A percentile compares a stretch with the other conserved stretches of the same genome.
phyloP scores from a whole-genome alignment of 2,329 filamentous ascomycete species.

The Aspergillus calidoustus region DNA sequence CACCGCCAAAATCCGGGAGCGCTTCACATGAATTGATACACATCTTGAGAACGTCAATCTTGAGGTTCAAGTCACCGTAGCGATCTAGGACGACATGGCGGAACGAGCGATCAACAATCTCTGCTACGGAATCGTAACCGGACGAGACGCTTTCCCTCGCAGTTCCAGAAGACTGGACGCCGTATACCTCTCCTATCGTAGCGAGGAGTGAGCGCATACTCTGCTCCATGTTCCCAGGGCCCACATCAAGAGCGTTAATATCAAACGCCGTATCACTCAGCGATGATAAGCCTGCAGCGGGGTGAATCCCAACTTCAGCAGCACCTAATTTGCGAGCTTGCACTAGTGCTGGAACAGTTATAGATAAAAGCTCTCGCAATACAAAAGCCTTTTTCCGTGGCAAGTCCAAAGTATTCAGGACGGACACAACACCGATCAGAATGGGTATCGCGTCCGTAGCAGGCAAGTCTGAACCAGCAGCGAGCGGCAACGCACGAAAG shows the following conservation, averaged over 20 bases:
- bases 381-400: conserved; percentile 91
- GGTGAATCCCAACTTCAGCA: conserved; percentile 95
- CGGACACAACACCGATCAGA: conserved; percentile 82
- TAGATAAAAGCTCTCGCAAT: conserved; percentile 80
- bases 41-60: conserved; percentile 83
- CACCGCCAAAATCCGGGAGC: conserved; percentile 85
- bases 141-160: conserved; percentile 36
- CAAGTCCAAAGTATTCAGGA: conserved; percentile 78
- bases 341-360: conserved; percentile 81
- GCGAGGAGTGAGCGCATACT: conserved; percentile 46
- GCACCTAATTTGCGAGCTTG: conserved; percentile 91
- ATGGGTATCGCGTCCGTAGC: conserved; percentile 78
- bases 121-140: conserved; percentile 42
- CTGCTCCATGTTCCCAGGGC: conserved; percentile 47
- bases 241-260: conserved; percentile 48
- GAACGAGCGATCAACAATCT: conserved; percentile 51
- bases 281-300: conserved; percentile 81
- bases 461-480: conserved; percentile 64
- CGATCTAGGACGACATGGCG: conserved; percentile 50
- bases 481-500: conserved; percentile 72
- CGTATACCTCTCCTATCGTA: conserved; percentile 46
- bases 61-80: conserved; percentile 79
- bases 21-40: conserved; percentile 95
- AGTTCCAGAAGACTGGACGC: conserved; percentile 44
- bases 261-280: conserved; percentile 60